Percentiles rank a stretch among this genome's conserved stretches.
These are phyloP conservation scores for Aurifilum marmelostoma DNA, from an alignment of 2,329 filamentous ascomycete genomes.

Conservation along the genomic window DNA sequence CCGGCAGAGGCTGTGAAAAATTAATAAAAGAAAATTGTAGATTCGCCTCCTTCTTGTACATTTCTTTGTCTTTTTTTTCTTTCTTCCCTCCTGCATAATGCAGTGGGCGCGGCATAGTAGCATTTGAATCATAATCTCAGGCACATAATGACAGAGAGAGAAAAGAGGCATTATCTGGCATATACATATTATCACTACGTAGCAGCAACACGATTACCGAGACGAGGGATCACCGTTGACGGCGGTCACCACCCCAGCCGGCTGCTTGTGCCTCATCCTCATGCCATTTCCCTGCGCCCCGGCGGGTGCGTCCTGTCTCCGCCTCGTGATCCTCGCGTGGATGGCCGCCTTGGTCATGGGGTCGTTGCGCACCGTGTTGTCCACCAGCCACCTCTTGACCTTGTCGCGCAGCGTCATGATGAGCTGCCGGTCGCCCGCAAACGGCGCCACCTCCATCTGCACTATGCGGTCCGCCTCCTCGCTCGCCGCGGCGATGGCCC, in stretches of 20 bases:
- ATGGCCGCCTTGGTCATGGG: constrained; percentile 83
- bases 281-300: constrained; percentile 58
- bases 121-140: too few relatives aligned
- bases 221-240: constrained; percentile 16
- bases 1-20: constrained; percentile 55
- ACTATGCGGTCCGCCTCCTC: constrained; percentile 71
- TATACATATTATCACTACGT: background rate
- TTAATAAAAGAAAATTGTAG: too few relatives aligned
- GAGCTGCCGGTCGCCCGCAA: constrained; percentile 70
- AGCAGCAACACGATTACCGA: background rate
- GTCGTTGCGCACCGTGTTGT: constrained; percentile 80
- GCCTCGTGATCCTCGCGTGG: constrained; percentile 65
- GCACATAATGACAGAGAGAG: background rate
- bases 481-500: constrained; percentile 62
- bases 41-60: too few relatives aligned
- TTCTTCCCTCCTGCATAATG: too few relatives aligned
- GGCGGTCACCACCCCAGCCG: constrained; percentile 3
- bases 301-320: constrained; percentile 63
- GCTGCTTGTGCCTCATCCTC: constrained; percentile 17
- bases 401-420: constrained; percentile 68
- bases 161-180: background rate
- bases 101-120: background rate
- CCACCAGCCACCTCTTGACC: constrained; percentile 84
- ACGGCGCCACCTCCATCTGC: constrained; percentile 80
- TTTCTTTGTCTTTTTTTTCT: too few relatives aligned